Evolutionary conservation across 805 yeast species (phyloP).

Genomic region (Wickerhamiella shivajii): DNA sequence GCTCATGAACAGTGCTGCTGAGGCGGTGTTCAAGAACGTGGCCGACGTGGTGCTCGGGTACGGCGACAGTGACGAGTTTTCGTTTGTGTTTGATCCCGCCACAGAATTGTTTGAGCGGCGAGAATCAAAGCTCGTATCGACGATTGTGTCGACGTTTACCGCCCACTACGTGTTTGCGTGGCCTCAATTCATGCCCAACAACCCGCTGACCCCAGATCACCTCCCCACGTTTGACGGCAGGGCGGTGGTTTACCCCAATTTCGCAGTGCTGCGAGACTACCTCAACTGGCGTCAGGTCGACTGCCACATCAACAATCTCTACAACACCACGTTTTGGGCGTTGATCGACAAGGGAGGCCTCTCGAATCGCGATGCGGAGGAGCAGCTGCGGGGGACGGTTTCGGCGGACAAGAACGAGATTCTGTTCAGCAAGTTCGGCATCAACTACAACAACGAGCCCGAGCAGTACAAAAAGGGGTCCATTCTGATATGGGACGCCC

Average conservation of each 20-base stretch:
- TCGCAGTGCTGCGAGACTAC: conserved; percentile 53
- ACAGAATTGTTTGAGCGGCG: conserved; percentile 71
- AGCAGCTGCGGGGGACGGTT: conserved; percentile 54
- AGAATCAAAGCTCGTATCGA: conserved; percentile 62
- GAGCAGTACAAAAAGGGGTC: conserved; percentile 84
- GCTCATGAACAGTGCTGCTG: conserved; percentile 74
- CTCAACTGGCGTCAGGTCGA: conserved; percentile 93
- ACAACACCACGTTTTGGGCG: conserved; percentile 88
- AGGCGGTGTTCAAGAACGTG: conserved; percentile 43
- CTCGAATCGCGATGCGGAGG: conserved; percentile 71
- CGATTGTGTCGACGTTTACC: conserved; percentile 71
- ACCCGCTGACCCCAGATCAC: conserved; percentile 33
- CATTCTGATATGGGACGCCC: conserved; percentile 36
- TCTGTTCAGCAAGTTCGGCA: conserved; percentile 56
- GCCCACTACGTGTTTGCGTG: conserved; percentile 61
- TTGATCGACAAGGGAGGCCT: conserved; percentile 55
- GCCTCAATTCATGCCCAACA: conserved; percentile 41
- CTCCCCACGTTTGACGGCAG: conserved; percentile 87
- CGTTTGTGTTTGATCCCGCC: conserved; percentile 52
- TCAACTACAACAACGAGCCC: conserved; percentile 83
- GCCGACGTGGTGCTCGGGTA: conserved; percentile 70
- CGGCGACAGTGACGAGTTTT: conserved; percentile 93
- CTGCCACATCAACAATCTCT: conserved; percentile 83
- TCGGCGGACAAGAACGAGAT: conserved; percentile 83
- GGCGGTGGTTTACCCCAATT: conserved; percentile 70